Base-by-base conservation (phyloP, 768 basidiomycete genomes). In the Boletus rex-veris region DNA sequence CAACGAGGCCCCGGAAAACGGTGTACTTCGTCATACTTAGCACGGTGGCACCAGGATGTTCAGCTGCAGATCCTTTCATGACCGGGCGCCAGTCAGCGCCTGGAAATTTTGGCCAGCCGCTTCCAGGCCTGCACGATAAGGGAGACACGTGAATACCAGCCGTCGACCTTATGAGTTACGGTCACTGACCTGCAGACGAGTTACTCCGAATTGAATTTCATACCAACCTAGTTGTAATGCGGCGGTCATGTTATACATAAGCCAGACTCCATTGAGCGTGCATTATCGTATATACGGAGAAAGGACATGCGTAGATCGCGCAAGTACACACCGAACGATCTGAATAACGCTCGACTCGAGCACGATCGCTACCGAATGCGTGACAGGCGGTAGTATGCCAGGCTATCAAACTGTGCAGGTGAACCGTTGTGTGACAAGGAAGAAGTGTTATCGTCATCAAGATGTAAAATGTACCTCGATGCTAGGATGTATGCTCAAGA, bases 131-230 rank as follows among this genome's bases (percentile, higher is more conserved):
- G 61, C 53, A 50, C 19, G 52, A 63, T 55, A 45, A 46, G 50
- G 53, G 53, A 45, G 54, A 31, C 54, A 58, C 55, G 55, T 52
- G 64, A 61, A 57, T 46, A 45, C 58, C 63, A 56, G 60, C 61
- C 50, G 59, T 65, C 62, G 47, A 48, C 37, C 49, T 33, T 55
- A 55, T 43, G 58, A 39, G 51, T 54, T 55, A 54, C 58, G 52
- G 57, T 61, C 69, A 47, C 52, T 28, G 28, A 69, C 69, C 65
- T 67, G 56, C 16, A 64, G 57, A 72, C 66, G 56, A 74, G 66
- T 57, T 68, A 58, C 45, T 74, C 70, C 37, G 66, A 61, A 19
- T 56, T 73, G 70, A 48, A 75, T 68, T 62, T 77, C 74, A 65
- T 70, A 72, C n/a, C n/a, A n/a, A n/a, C n/a, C 58, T 72, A 43